These are phyloP conservation scores for Penicillium sp. DNA, from an alignment of 2,329 filamentous ascomycete genomes.

Conservation along the genomic window DNA sequence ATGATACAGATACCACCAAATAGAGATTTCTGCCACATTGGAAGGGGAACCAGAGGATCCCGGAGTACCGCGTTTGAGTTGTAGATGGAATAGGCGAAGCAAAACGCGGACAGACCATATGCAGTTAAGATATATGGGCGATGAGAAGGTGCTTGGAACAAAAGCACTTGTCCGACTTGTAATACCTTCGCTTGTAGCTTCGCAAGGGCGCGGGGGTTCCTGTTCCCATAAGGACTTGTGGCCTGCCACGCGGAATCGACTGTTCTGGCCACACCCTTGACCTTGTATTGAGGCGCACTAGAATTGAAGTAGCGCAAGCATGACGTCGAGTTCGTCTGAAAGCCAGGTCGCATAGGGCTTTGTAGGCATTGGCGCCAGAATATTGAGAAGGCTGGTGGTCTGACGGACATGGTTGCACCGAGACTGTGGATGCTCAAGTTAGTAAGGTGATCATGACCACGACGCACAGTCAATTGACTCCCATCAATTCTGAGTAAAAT, in stretches of 20 bases:
- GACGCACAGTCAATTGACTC: not conserved
- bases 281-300: constrained; percentile 21
- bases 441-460: constrained; percentile 4
- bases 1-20: constrained; percentile 52
- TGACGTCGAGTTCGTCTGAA: constrained; percentile 11
- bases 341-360: constrained; percentile 11
- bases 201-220: constrained; percentile 12
- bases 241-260: constrained; percentile 8
- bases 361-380: constrained; percentile 22
- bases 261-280: constrained; percentile 9
- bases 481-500: not conserved
- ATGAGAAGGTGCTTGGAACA: constrained; percentile 60
- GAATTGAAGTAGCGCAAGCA: constrained; percentile 27
- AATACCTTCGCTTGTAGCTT: constrained; percentile 45
- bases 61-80: constrained; percentile 46
- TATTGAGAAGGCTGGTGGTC: constrained; percentile 23
- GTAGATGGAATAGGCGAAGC: constrained; percentile 44
- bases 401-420: constrained; percentile 25
- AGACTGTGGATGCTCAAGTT: constrained; percentile 9
- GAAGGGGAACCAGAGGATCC: constrained; percentile 45
- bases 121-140: constrained; percentile 54
- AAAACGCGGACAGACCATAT: constrained; percentile 49
- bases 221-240: constrained; percentile 7
- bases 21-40: constrained; percentile 50
- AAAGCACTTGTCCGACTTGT: constrained; percentile 41